Percentiles rank a stretch among this genome's conserved stretches.
Evolutionary conservation across 2,329 filamentous ascomycete genomes (phyloP).

Genomic region (Thelonectria rubi): DNA sequence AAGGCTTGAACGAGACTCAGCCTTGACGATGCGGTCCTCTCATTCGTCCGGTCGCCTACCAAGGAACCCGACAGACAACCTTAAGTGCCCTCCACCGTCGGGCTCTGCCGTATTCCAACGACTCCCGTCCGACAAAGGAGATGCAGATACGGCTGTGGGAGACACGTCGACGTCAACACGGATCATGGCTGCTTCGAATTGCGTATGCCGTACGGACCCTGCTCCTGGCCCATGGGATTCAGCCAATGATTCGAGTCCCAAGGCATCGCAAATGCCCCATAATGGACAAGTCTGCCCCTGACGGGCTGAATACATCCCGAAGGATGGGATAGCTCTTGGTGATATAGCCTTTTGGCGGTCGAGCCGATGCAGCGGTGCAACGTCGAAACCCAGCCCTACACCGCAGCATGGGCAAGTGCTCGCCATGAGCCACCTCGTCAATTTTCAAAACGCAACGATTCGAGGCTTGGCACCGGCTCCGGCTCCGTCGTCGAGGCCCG

Average conservation of each 20-base stretch:
- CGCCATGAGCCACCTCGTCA: neutral
- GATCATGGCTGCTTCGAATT: slow-evolving; percentile 6
- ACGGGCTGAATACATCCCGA: slow-evolving; percentile 3
- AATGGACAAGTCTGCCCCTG: neutral
- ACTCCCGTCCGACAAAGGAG: too few relatives aligned
- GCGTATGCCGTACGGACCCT: neutral
- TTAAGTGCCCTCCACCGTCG: neutral
- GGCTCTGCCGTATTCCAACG: neutral
- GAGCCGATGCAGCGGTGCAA: neutral
- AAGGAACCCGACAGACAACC: neutral
- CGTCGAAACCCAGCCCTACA: neutral
- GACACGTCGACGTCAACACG: slow-evolving; percentile 10
- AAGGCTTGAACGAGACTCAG: neutral
- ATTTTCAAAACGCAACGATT: neutral
- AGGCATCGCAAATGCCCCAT: neutral
- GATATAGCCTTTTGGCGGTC: neutral
- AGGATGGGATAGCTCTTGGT: neutral
- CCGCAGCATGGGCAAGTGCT: neutral
- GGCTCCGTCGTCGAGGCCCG: neutral
- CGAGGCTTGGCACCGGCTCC: slow-evolving; percentile 9
- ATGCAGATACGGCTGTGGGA: neutral
- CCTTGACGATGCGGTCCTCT: neutral
- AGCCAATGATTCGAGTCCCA: neutral
- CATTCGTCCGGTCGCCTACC: neutral
- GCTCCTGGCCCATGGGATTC: neutral